A percentile compares a stretch with the other conserved stretches of the same genome.
These are phyloP conservation scores for Kluyveromyces nonfermentans DNA, from an alignment of 805 yeast species.

Conservation along the genomic window DNA sequence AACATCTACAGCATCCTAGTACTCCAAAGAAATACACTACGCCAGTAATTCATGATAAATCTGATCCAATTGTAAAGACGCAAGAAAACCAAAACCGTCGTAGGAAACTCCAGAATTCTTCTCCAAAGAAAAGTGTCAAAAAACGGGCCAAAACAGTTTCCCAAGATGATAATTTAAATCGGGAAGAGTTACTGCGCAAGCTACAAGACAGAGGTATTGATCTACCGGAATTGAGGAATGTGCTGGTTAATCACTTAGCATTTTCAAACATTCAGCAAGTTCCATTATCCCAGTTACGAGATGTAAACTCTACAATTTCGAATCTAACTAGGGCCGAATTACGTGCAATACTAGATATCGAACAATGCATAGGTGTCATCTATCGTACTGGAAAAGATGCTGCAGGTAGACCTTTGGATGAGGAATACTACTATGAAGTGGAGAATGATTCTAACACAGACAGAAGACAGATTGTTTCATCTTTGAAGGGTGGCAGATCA, in stretches of 20 bases:
- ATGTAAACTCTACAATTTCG: conserved; percentile 49
- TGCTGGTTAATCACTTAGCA: conserved; percentile 77
- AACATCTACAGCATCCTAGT: background rate
- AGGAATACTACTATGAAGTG: conserved; percentile 83
- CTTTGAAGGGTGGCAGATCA: conserved; percentile 66
- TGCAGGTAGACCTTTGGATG: conserved; percentile 88
- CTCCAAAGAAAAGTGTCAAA: conserved; percentile 7
- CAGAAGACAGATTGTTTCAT: conserved; percentile 61
- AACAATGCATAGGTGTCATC: conserved; percentile 74
- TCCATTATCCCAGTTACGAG: conserved; percentile 62
- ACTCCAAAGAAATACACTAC: background rate
- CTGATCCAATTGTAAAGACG: conserved; percentile 26
- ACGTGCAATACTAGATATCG: conserved; percentile 35
- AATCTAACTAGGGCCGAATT: conserved; percentile 37
- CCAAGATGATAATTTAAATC: conserved; percentile 19
- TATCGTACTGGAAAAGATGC: conserved; percentile 90
- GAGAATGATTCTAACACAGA: conserved; percentile 69
- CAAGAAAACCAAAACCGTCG: conserved; percentile 16
- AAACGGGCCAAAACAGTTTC: conserved; percentile 16
- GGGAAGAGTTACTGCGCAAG: conserved; percentile 19
- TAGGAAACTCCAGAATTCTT: conserved; percentile 7
- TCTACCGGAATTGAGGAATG: conserved; percentile 46
- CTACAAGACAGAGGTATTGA: conserved; percentile 29
- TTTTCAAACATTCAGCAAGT: conserved; percentile 82
- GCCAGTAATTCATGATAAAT: conserved; percentile 12